Conservation (phyloP, 371 early-diverging fungal genomes). For the Haplosporangium sp. region DNA sequence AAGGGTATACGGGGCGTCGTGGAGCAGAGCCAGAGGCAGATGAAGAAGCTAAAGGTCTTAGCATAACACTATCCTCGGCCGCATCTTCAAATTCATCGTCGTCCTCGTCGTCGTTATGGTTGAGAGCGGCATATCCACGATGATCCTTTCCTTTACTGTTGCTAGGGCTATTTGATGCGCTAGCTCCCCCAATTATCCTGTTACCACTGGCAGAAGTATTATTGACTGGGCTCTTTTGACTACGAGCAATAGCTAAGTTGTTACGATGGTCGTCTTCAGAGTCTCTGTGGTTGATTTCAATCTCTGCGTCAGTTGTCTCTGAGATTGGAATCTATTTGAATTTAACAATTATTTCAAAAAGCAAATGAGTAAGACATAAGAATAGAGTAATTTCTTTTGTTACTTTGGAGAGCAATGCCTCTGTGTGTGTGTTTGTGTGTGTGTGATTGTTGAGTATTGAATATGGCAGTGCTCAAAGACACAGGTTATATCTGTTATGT, state of each 20-base stretch:
- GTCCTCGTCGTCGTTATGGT: constrained; percentile 21
- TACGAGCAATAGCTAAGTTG: constrained; percentile 18
- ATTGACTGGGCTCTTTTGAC: constrained; percentile 14
- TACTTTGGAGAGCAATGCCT: not conserved
- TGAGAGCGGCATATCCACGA: constrained; percentile 28
- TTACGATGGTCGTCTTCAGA: constrained; percentile 4
- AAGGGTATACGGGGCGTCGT: constrained; percentile 25
- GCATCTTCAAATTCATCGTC: constrained; percentile 35
- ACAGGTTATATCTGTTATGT: too few relatives aligned
- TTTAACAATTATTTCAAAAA: not conserved
- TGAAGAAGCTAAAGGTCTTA: constrained; percentile 18
- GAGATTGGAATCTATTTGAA: constrained; percentile 15
- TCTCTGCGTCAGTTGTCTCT: constrained; percentile 6
- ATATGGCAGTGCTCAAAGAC: too few relatives aligned
- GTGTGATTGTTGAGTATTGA: too few relatives aligned
- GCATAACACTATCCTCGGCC: constrained; percentile 35
- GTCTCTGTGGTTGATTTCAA: not conserved
- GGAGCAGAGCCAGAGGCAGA: constrained; percentile 27
- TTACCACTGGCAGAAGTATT: not conserved
- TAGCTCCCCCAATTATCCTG: not conserved
- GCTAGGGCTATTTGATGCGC: not conserved
- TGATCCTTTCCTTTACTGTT: constrained; percentile 11
- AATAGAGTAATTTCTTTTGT: not conserved
- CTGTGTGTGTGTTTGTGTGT: too few relatives aligned
- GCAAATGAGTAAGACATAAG: not conserved